Evolutionary conservation across 345 rosid genomes (phyloP).

Genomic region (Citrus glauca): DNA sequence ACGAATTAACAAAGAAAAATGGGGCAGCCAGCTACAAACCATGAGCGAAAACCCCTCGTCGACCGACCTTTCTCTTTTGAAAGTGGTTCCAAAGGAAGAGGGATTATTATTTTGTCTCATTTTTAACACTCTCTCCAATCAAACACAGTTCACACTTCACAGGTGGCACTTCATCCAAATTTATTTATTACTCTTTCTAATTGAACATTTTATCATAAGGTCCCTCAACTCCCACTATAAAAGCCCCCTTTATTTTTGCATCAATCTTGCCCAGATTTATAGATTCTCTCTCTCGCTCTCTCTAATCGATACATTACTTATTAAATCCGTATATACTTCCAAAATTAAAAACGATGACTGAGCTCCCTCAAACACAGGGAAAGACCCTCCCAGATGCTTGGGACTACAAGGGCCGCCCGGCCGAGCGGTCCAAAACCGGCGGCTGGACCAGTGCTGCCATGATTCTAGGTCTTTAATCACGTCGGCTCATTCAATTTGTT

Average conservation of each 20-base stretch:
- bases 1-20: neutral
- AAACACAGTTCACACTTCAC: neutral
- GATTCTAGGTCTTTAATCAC: conserved; percentile 61
- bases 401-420: conserved; percentile 85
- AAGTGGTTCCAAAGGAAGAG: conserved; percentile 34
- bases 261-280: neutral
- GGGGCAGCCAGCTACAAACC: neutral
- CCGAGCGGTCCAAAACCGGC: conserved; percentile 61
- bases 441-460: conserved; percentile 94
- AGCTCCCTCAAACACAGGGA: conserved; percentile 44
- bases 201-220: neutral
- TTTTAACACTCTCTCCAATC: conserved; percentile 23
- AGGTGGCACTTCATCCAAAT: conserved; percentile 24
- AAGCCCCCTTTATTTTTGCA: conserved; percentile 3
- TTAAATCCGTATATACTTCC: neutral
- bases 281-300: neutral
- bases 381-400: conserved; percentile 73
- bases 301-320: neutral
- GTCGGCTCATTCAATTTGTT: too few species aligned
- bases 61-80: conserved; percentile 4
- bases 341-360: conserved; percentile 23
- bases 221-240: conserved; percentile 31
- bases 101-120: conserved; percentile 17
- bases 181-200: too few species aligned
- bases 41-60: neutral